These are phyloP conservation scores for Centaurea solstitialis DNA, from an alignment of 129 eudicot species.

Conservation along the genomic window DNA sequence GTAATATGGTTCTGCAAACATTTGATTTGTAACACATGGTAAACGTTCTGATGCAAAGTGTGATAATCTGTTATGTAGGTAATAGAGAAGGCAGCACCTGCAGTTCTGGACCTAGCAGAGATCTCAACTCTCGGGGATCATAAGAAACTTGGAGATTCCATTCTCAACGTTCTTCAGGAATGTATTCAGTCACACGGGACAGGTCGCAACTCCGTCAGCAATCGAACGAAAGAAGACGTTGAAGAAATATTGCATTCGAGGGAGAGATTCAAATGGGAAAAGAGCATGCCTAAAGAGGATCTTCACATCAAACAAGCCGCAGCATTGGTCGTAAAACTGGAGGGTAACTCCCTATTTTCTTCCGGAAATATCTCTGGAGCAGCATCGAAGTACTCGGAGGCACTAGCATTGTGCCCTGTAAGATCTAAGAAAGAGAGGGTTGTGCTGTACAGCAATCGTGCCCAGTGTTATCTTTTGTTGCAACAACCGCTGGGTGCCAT, in stretches of 20 bases:
- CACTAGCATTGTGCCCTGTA: conserved; percentile 78
- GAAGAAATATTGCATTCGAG: conserved; percentile 66
- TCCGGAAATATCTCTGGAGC: conserved; percentile 93
- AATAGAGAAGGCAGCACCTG: conserved; percentile 81
- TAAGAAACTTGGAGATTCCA: conserved; percentile 90
- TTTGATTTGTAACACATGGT: conserved; percentile 14
- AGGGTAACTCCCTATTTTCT: conserved; percentile 87
- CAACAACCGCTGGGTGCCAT: conserved; percentile 89
- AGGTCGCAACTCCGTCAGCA: conserved; percentile 60
- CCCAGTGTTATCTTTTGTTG: conserved; percentile 84
- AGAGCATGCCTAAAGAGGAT: conserved; percentile 90
- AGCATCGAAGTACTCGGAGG: conserved; percentile 90
- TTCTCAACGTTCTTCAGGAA: conserved; percentile 78
- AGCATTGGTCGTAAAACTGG: conserved; percentile 86
- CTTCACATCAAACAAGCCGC: conserved; percentile 98
- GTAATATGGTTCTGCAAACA: neutral
- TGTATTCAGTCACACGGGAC: conserved; percentile 70
- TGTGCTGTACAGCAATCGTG: conserved; percentile 86
- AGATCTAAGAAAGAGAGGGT: conserved; percentile 91
- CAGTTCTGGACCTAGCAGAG: conserved; percentile 83
- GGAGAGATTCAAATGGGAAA: conserved; percentile 82
- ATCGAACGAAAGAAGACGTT: conserved; percentile 56
- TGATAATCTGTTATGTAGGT: conserved; percentile 47
- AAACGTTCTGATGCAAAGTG: neutral
- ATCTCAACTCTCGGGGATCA: conserved; percentile 83